phyloP scores from a whole-genome alignment of 768 basidiomycete species.

The Mycena floridula region DNA sequence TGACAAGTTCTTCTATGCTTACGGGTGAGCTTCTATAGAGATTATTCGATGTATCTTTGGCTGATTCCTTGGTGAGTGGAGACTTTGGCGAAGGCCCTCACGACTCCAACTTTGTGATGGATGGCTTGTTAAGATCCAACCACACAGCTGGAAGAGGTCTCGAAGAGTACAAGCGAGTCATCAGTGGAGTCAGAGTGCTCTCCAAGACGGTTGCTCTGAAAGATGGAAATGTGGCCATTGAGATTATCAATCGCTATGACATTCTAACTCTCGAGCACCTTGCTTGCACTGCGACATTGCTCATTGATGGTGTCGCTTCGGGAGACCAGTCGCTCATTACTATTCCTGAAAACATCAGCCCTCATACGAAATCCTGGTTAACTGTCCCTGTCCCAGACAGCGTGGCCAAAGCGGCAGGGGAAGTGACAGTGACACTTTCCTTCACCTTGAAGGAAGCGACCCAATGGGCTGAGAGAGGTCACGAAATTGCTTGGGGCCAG shows the following conservation, averaged over 20 bases:
- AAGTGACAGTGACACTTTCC: constrained; percentile 1
- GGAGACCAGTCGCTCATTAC: not conserved
- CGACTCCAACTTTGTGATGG: constrained; percentile 9
- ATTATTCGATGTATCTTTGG: too few relatives aligned
- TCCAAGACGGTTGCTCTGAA: not conserved
- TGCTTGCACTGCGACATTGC: not conserved
- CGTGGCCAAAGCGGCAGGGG: not conserved
- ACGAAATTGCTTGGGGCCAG: constrained; percentile 7
- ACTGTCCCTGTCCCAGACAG: not conserved
- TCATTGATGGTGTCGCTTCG: constrained; percentile 1
- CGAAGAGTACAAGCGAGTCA: constrained; percentile 7
- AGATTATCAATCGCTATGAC: constrained; percentile 9
- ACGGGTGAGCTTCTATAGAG: too few relatives aligned
- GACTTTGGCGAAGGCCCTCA: constrained; percentile 7
- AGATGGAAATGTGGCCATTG: not conserved
- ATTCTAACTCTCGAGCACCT: constrained; percentile 7
- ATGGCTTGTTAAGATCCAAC: constrained; percentile 5
- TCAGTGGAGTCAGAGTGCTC: constrained; percentile 6
- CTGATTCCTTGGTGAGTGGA: too few relatives aligned
- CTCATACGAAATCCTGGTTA: not conserved
- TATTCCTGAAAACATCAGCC: constrained; percentile 3
- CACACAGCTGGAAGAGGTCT: constrained; percentile 6
- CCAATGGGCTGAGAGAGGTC: constrained; percentile 4
- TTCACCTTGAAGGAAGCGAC: constrained; percentile 1
- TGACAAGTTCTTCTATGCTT: constrained; percentile 5